Percentiles rank a stretch among this genome's conserved stretches.
Evolutionary conservation across 352 stramenopile species (phyloP).

Genomic region (Phytophthora sojae): DNA sequence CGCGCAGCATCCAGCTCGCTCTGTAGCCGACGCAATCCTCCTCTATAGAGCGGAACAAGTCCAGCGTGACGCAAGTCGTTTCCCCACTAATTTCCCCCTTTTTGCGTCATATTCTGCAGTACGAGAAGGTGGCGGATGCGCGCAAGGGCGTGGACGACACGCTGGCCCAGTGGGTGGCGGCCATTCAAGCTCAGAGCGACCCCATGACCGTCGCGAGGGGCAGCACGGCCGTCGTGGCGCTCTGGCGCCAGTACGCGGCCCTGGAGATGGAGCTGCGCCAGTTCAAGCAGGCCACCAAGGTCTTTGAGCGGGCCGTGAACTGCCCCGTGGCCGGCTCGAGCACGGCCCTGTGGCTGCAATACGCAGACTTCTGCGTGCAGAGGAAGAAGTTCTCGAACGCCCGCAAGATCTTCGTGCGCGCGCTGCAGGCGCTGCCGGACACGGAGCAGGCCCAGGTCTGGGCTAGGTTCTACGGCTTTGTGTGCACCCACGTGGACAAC

Average conservation of each 20-base stretch:
- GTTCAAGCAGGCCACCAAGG: constrained; percentile 87
- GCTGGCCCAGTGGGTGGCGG: constrained; percentile 52
- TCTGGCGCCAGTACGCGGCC: constrained; percentile 71
- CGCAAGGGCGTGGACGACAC: constrained; percentile 59
- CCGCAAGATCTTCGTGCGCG: constrained; percentile 76
- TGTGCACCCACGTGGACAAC: constrained; percentile 66
- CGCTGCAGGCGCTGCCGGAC: constrained; percentile 51
- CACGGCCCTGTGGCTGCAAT: constrained; percentile 65
- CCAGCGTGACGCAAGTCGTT: neutral
- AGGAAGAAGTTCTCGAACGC: constrained; percentile 81
- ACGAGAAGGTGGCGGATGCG: constrained; percentile 73
- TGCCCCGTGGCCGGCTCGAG: constrained; percentile 54
- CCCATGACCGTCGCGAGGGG: constrained; percentile 7
- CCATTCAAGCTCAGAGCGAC: constrained; percentile 20
- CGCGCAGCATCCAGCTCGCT: constrained; percentile 5
- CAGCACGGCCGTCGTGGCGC: constrained; percentile 46
- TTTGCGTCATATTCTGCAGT: constrained; percentile 40
- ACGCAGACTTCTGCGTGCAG: constrained; percentile 78
- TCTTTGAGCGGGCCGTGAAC: constrained; percentile 68
- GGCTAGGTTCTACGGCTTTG: constrained; percentile 69
- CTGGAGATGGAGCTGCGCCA: constrained; percentile 83
- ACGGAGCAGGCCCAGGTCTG: constrained; percentile 53
- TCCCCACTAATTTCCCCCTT: constrained; percentile 15
- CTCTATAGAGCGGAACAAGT: neutral
- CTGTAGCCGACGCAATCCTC: constrained; percentile 11